Base-by-base conservation (phyloP, 345 rosid species). In the Raphanus raphanistrum region DNA sequence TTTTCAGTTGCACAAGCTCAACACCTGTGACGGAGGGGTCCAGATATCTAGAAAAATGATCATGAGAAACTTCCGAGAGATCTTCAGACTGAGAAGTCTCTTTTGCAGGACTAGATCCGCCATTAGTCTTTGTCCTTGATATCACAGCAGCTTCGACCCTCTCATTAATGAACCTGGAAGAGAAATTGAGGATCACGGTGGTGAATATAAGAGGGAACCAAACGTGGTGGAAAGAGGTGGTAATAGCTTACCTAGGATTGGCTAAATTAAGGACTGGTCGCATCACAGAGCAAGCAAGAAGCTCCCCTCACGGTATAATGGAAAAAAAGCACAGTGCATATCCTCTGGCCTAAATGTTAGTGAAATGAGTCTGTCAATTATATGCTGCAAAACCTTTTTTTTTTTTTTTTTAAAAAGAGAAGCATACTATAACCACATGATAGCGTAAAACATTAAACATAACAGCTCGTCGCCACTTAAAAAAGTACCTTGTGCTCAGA, bases 221-320 rank as follows among this genome's bases (percentile, higher is more conserved):
- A 78, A 74, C 21, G 38, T 41, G 4, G 54, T 52, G 60, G 32
- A 68, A 48, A 52, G 17, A 78, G 29, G 71, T 67, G 21, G 21
- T 21, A 69, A 64, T 68, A 63, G 6, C 67, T 61, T 81, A 90
- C 99, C 97, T 88, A 65, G 99, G 98, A 84, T 68, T 91, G 68
- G 92, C 98, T 81, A 95, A 82, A 79, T 95, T 95, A 68, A 95
- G 16, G 70, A 95, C 89, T 41, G 98, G 99, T 62, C 98, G 90
- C 78, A 93, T 87, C 54, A 95, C 97, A 28, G 94, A 90, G 86
- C 97, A 93, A 43, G 98, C 90, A 84, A 93, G 97, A 83, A 95
- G 91, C 83, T 95, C 99, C 0, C 84, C 98, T 89, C 26, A 62
- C 94, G 61, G 87, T 75, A 81, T 85, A 90, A 50, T 86, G 90